A percentile compares a stretch with the other conserved stretches of the same genome.
Evolutionary conservation across 805 yeast species (phyloP).

Genomic region (Candida namnaoensis): DNA sequence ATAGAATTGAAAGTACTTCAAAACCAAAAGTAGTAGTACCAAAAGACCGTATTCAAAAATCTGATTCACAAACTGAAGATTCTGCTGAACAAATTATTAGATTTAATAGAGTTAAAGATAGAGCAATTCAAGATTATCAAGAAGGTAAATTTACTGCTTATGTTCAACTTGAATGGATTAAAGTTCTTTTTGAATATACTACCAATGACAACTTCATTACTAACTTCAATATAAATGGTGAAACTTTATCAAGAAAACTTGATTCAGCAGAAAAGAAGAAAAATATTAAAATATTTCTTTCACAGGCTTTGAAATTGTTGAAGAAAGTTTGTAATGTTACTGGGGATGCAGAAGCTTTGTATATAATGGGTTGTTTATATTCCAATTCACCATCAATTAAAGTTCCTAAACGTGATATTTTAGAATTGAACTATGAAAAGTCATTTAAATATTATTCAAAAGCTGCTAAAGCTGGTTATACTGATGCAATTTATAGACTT

Average conservation of each 20-base stretch:
- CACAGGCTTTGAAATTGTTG: slow-evolving; percentile 50
- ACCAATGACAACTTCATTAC: slow-evolving; percentile 32
- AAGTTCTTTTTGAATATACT: slow-evolving; percentile 39
- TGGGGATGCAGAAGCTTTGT: slow-evolving; percentile 48
- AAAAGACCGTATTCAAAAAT: not conserved
- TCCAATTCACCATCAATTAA: slow-evolving; percentile 39
- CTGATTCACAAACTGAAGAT: slow-evolving; percentile 6
- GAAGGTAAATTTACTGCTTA: slow-evolving; percentile 30
- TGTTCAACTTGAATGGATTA: slow-evolving; percentile 60
- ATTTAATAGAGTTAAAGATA: slow-evolving; percentile 20
- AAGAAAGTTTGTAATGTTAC: slow-evolving; percentile 44
- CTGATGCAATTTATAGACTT: slow-evolving; percentile 56
- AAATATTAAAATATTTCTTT: slow-evolving; percentile 46
- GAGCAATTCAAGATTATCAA: slow-evolving; percentile 25
- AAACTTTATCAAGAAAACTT: slow-evolving; percentile 27
- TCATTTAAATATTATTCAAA: slow-evolving; percentile 54
- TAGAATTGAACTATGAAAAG: slow-evolving; percentile 46
- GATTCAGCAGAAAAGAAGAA: slow-evolving; percentile 34
- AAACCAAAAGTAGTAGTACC: not conserved
- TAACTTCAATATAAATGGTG: slow-evolving; percentile 39
- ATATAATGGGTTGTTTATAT: slow-evolving; percentile 53
- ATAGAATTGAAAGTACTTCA: not conserved
- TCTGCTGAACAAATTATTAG: slow-evolving; percentile 19
- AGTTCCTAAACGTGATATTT: slow-evolving; percentile 36
- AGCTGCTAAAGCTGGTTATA: slow-evolving; percentile 50